Evolutionary conservation across 2,329 filamentous ascomycete genomes (phyloP), one percentile per base, ranked within the genome.

Genomic region (Colletotrichum musae): DNA sequence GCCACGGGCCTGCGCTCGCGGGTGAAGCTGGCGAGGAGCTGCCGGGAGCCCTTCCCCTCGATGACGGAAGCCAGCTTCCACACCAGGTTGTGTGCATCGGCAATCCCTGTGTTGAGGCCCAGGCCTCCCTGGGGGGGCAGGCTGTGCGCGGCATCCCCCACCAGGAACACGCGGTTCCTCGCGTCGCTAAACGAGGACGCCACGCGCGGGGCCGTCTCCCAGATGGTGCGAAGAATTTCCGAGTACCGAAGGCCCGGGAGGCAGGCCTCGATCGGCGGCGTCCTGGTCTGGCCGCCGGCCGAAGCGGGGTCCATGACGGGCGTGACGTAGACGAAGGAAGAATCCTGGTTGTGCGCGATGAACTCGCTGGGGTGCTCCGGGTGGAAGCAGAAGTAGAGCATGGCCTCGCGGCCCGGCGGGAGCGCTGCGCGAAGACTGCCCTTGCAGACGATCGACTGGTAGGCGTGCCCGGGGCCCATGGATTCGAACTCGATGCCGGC

Each of bases 91-190:
- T 88, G 85, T 0, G 87, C 86, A 73, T 89, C 87, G 6, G 85
- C 83, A 39, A 89, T 82, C 4, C 88, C 87, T 0, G 87, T 89
- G 72, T 90, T 90, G 72, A 89, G 81, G 0, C 88, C 88, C 71
- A 89, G 87, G 0, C 87, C 88, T 0, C 87, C 87, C 9, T 87
- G 86, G 43, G 86, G 85, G 1, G 81, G 86, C 66, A 89, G 86
- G 3, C 87, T 86, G 63, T 90, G 87, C 0, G 86, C 86, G 0
- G 87, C 86, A 64, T 90, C 88, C 3, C 88, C 88, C 6, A 84
- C 86, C 0, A 89, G 77, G n/a, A 68, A 68, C 26, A 68, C 52
- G 15, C 60, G 53, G 72, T 74, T 56, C 81, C 82, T 12, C 79
- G 26, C 9, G 13, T 68, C 53, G 12, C 47, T 53, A 6, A 64